A percentile compares a stretch with the other conserved stretches of the same genome.
These are phyloP conservation scores for Pseudocercospora musae DNA, from an alignment of 2,329 filamentous ascomycete genomes.

Conservation along the genomic window DNA sequence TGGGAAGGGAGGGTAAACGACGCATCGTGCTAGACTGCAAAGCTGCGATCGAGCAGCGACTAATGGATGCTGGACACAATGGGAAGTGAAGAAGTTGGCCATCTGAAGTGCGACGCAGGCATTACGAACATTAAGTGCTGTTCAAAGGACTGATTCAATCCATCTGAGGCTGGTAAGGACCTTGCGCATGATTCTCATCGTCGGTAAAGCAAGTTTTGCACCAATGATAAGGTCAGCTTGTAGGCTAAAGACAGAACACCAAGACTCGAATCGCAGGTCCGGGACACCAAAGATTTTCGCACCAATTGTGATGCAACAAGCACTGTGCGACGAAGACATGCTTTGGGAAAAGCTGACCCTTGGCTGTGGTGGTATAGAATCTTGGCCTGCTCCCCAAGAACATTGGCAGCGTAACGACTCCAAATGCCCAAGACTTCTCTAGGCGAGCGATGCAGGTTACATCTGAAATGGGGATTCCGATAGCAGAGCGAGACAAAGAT, in stretches of 20 bases:
- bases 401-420: neutral
- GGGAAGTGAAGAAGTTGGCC: neutral
- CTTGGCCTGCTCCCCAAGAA: neutral
- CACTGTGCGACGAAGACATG: neutral
- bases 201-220: too few relatives aligned
- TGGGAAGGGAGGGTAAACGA: conserved; percentile 38
- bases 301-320: neutral
- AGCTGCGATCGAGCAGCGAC: neutral
- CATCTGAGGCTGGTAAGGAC: neutral
- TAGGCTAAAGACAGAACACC: neutral
- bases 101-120: neutral
- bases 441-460: neutral
- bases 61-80: neutral
- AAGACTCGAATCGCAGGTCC: too few relatives aligned
- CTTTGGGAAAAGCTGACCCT: neutral
- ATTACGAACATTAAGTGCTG: neutral
- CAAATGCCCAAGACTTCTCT: neutral
- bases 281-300: neutral
- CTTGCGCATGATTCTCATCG: neutral
- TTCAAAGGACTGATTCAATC: neutral
- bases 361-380: neutral
- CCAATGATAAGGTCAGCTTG: neutral
- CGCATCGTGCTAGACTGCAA: neutral
- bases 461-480: neutral
- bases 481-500: neutral